Percentiles rank a stretch among this genome's conserved stretches.
These are phyloP conservation scores for Sclerotiophoma versabilis DNA, from an alignment of 2,329 filamentous ascomycete species.

Conservation along the genomic window DNA sequence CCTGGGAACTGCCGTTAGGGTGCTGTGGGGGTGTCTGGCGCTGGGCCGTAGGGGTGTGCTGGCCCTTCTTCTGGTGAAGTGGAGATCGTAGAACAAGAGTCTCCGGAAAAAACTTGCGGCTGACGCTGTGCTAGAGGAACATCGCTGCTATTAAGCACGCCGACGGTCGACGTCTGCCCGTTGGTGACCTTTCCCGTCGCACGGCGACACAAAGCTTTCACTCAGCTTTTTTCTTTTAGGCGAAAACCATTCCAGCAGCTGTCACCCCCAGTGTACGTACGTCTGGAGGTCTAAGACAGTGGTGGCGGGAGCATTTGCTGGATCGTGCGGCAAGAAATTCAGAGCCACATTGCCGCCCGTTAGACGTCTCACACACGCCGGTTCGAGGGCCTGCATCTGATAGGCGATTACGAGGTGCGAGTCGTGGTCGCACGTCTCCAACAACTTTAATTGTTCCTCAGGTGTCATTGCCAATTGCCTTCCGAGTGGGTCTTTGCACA, in stretches of 20 bases:
- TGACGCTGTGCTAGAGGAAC: conserved; percentile 19
- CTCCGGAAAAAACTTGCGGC: conserved; percentile 22
- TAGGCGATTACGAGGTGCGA: conserved; percentile 23
- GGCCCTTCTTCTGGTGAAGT: conserved; percentile 25
- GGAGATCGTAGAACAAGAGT: conserved; percentile 22
- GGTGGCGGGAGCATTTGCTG: conserved; percentile 32
- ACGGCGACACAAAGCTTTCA: conserved; percentile 26
- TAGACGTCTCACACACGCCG: conserved; percentile 35
- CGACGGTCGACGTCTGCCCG: conserved; percentile 25
- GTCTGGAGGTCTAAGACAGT: conserved; percentile 13
- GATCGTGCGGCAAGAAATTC: conserved; percentile 30
- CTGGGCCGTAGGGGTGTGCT: conserved; percentile 33
- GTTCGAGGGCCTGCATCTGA: conserved; percentile 28
- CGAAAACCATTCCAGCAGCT: conserved; percentile 21
- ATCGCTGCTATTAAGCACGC: conserved; percentile 26
- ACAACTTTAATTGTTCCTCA: conserved; percentile 8
- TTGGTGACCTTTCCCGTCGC: conserved; percentile 14
- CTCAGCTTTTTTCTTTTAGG: conserved; percentile 22
- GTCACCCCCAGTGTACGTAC: conserved; percentile 3
- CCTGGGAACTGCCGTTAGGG: conserved; percentile 47
- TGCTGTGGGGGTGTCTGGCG: conserved; percentile 40
- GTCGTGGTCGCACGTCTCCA: conserved; percentile 8
- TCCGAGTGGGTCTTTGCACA: conserved; percentile 3
- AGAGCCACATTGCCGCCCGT: conserved; percentile 31
- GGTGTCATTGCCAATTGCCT: conserved; percentile 5